Evolutionary conservation across 768 basidiomycete genomes (phyloP).

Genomic region (Tephrocybe sp.): DNA sequence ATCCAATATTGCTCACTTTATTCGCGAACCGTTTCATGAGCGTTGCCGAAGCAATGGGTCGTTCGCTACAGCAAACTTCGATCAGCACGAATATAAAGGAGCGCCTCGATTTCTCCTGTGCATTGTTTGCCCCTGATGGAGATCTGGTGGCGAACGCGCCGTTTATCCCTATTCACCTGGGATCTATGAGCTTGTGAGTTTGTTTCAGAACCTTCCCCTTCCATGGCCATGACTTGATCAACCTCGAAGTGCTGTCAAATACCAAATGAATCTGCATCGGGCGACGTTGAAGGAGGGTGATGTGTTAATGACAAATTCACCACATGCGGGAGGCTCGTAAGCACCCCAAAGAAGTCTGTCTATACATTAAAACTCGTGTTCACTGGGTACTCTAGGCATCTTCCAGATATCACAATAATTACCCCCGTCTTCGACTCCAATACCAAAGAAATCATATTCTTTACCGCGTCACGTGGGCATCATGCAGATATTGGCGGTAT

Average conservation of each 20-base stretch:
- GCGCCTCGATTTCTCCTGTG: slow-evolving; percentile 92
- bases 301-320: slow-evolving; percentile 91
- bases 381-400: slow-evolving; percentile 30
- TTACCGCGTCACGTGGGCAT: slow-evolving; percentile 91
- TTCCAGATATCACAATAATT: slow-evolving; percentile 87
- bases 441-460: slow-evolving; percentile 79
- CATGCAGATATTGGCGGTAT: slow-evolving; percentile 95
- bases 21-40: slow-evolving; percentile 98
- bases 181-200: slow-evolving; percentile 88
- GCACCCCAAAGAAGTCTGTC: slow-evolving; percentile 29
- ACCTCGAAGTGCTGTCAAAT: slow-evolving; percentile 67
- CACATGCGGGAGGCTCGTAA: slow-evolving; percentile 85
- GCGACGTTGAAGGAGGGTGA: slow-evolving; percentile 82
- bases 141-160: slow-evolving; percentile 95
- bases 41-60: slow-evolving; percentile 94
- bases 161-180: slow-evolving; percentile 85
- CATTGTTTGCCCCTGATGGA: slow-evolving; percentile 92
- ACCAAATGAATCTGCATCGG: slow-evolving; percentile 80
- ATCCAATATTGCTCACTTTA: slow-evolving; percentile 86
- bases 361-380: neutral
- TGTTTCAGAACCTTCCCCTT: neutral
- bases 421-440: slow-evolving; percentile 81
- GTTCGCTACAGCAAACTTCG: slow-evolving; percentile 85
- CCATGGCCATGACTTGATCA: neutral
- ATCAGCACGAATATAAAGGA: slow-evolving; percentile 97